These are phyloP conservation scores for Chlorencoelia australis DNA, from an alignment of 2,329 filamentous ascomycete genomes.

Conservation along the genomic window DNA sequence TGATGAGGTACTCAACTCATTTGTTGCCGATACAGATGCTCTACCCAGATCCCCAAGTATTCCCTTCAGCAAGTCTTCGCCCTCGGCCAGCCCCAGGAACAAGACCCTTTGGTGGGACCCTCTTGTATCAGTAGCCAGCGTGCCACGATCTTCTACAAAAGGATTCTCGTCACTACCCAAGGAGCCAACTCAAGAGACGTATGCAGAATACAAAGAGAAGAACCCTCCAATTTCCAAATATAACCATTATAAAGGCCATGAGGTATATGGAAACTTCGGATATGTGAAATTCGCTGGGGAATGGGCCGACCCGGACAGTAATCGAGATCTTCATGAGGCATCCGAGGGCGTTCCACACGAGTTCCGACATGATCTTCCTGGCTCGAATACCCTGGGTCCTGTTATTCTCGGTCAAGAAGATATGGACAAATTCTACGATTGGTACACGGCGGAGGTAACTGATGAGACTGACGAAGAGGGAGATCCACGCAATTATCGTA, in stretches of 20 bases:
- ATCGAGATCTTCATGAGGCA: constrained; percentile 14
- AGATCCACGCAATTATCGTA: constrained; percentile 27
- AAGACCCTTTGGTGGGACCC: no score
- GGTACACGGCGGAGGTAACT: constrained; percentile 24
- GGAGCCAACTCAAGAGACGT: no score
- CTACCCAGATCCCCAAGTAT: no score
- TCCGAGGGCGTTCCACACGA: constrained; percentile 6
- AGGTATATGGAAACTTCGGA: constrained; percentile 20
- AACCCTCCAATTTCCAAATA: constrained; percentile 4
- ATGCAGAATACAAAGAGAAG: constrained; percentile 8
- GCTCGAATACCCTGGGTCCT: constrained; percentile 4
- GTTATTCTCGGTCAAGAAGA: constrained; percentile 14
- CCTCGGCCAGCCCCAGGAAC: no score
- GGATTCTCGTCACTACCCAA: no score
- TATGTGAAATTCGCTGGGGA: constrained; percentile 17
- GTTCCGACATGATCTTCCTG: constrained; percentile 1
- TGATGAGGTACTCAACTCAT: no score
- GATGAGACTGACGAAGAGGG: constrained; percentile 36
- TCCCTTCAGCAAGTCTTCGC: no score
- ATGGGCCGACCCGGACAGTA: constrained; percentile 25
- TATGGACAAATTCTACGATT: constrained; percentile 15
- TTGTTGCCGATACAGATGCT: no score
- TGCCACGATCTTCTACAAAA: no score
- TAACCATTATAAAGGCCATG: constrained; percentile 17
- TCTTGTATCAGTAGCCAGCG: no score